A percentile compares a stretch with the other conserved stretches of the same genome.
phyloP scores from a whole-genome alignment of 78 protist species.

The Neovahlkampfia damariscottae region DNA sequence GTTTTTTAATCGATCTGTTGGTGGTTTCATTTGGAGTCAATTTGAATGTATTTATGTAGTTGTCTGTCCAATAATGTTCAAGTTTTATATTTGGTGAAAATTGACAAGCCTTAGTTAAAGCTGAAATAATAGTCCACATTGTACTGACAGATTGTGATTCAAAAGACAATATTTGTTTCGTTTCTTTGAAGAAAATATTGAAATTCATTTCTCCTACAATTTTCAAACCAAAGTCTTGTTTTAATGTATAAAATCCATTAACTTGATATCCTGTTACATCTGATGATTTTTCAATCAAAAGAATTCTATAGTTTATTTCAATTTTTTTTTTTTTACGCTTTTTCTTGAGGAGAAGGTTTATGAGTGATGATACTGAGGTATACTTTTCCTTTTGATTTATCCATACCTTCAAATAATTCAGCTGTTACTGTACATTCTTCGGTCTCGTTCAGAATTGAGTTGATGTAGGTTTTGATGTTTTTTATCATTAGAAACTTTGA shows the following conservation, averaged over 20 bases:
- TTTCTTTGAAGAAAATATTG: background rate
- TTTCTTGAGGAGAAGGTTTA: background rate
- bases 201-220: background rate
- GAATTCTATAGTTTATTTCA: background rate
- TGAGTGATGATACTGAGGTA: background rate
- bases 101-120: slow-evolving; percentile 4
- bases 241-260: background rate
- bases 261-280: background rate
- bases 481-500: too few species aligned
- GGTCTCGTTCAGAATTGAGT: too few species aligned
- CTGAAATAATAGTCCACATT: background rate
- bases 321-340: background rate
- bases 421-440: too few species aligned
- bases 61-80: too few species aligned
- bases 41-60: too few species aligned
- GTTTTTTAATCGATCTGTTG: too few species aligned
- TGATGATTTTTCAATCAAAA: background rate
- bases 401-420: too few species aligned
- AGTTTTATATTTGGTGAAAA: too few species aligned
- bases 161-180: background rate
- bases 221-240: background rate
- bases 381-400: background rate
- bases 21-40: too few species aligned
- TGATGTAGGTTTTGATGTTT: too few species aligned
- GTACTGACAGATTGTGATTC: background rate